These are phyloP conservation scores for Papilionanthe hybrid DNA, from an alignment of 116 monocot genomes.

Conservation along the genomic window DNA sequence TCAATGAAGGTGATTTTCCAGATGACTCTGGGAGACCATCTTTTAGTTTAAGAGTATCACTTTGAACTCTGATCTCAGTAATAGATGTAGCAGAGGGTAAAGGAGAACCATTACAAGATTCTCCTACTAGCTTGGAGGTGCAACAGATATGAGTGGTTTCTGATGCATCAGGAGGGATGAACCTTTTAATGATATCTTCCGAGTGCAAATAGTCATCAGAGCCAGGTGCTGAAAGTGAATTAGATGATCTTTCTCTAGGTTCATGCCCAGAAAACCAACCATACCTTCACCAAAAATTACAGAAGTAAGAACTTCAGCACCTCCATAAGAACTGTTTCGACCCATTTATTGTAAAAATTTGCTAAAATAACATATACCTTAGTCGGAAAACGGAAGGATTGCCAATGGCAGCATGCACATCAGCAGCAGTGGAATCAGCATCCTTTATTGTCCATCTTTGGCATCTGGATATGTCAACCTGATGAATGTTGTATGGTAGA, in stretches of 20 bases:
- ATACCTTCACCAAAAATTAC: slow-evolving; percentile 52
- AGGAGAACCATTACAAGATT: slow-evolving; percentile 7
- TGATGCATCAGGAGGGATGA: background rate
- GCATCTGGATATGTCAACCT: slow-evolving; percentile 30
- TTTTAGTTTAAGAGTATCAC: background rate
- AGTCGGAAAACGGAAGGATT: slow-evolving; percentile 74
- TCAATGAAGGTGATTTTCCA: background rate
- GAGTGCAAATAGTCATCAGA: slow-evolving; percentile 12
- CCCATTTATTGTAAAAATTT: background rate
- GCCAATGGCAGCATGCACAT: slow-evolving; percentile 60
- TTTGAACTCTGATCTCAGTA: background rate
- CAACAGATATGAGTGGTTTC: background rate
- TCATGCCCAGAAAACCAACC: slow-evolving; percentile 64
- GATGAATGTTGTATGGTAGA: slow-evolving; percentile 55
- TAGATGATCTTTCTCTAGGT: slow-evolving; percentile 8
- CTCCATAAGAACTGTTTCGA: background rate
- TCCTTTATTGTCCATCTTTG: slow-evolving; percentile 77
- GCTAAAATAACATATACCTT: slow-evolving; percentile 36
- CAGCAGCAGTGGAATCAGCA: slow-evolving; percentile 47
- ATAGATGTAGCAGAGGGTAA: background rate
- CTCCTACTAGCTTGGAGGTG: slow-evolving; percentile 13
- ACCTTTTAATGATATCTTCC: slow-evolving; percentile 10
- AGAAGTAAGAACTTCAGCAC: background rate
- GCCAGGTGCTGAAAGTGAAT: slow-evolving; percentile 9
- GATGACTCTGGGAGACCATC: slow-evolving; percentile 6